Evolutionary conservation across 192 early-diverging fungal species (phyloP), one percentile per base, ranked within the genome.

Genomic region (Ambispora gerdemannii): DNA sequence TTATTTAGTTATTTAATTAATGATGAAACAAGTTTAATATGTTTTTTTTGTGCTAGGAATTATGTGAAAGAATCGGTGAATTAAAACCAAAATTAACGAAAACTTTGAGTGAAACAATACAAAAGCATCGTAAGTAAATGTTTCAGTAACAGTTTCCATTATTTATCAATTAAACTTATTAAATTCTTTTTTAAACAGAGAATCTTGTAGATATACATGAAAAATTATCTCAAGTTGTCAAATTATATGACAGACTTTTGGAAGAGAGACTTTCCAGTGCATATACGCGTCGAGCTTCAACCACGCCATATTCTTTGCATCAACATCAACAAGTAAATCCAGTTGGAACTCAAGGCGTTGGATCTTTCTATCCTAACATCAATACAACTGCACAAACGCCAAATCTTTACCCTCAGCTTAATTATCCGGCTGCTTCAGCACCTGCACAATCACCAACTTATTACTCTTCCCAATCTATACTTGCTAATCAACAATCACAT

Each of bases 21-120:
- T 74, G n/a, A 2, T 34, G 4, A 66, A 13, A 2, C 20, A 27
- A 1, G 28, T 2, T 75, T 22, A n/a, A 17, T 59, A 53, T n/a
- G 27, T 49, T 38, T 22, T 19, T 49, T 24, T 25, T 30, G 6
- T 3, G 17, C 30, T 49, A 75, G 69, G 82, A 83, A 50, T 83
- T 98, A 22, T 91, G 95, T 74, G 89, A 84, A n/a, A 90, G 90
- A 81, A 93, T 98, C 35, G 87, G 88, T 4, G 82, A 91, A 58
- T 76, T 98, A 13, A 93, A 93, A 67, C 92, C 90, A 8, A 95
- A 94, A 75, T 82, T 98, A 8, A 80, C 87, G 6, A 82, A 83
- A 32, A 88, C 79, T 30, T 77, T 97, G 22, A 88, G 91, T 22
- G 88, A 88, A 28, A 87, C 92, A 2, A 88, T 83, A 32, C 79